Conservation (phyloP, 495 filamentous ascomycete species). For the Bacidia gigantensis region DNA sequence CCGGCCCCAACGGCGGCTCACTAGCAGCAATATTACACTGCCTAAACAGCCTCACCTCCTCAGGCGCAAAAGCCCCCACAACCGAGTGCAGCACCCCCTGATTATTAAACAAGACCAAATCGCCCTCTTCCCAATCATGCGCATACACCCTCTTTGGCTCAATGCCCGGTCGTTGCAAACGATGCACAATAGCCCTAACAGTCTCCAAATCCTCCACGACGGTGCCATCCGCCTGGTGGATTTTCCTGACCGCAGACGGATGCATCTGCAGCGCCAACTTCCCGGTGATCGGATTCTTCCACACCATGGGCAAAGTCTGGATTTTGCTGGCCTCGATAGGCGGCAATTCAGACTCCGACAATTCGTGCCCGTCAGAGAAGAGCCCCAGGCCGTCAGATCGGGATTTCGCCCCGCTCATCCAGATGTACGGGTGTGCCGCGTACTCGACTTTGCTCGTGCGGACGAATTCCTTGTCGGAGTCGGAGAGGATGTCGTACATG, state of each 20-base stretch:
- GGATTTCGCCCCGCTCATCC: slow-evolving; percentile 54
- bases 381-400: slow-evolving; percentile 54
- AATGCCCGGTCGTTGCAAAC: slow-evolving; percentile 57
- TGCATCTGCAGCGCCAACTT: slow-evolving; percentile 57
- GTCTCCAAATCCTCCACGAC: slow-evolving; percentile 49
- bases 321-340: slow-evolving; percentile 49
- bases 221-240: slow-evolving; percentile 47
- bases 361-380: slow-evolving; percentile 44
- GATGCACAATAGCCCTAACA: slow-evolving; percentile 53
- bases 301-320: slow-evolving; percentile 55
- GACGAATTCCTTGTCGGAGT: slow-evolving; percentile 51
- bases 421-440: slow-evolving; percentile 63
- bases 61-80: slow-evolving; percentile 55
- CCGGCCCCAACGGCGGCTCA: slow-evolving; percentile 32
- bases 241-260: slow-evolving; percentile 48
- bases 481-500: slow-evolving; percentile 49
- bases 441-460: slow-evolving; percentile 53
- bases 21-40: slow-evolving; percentile 63
- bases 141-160: slow-evolving; percentile 52
- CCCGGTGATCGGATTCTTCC: slow-evolving; percentile 57
- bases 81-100: slow-evolving; percentile 58
- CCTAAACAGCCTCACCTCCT: slow-evolving; percentile 56
- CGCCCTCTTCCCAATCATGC: slow-evolving; percentile 63
- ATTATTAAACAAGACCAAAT: slow-evolving; percentile 62
- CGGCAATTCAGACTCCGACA: slow-evolving; percentile 42